These are phyloP conservation scores for Monosporozyma aerobia DNA, from an alignment of 805 yeast genomes.

Conservation along the genomic window DNA sequence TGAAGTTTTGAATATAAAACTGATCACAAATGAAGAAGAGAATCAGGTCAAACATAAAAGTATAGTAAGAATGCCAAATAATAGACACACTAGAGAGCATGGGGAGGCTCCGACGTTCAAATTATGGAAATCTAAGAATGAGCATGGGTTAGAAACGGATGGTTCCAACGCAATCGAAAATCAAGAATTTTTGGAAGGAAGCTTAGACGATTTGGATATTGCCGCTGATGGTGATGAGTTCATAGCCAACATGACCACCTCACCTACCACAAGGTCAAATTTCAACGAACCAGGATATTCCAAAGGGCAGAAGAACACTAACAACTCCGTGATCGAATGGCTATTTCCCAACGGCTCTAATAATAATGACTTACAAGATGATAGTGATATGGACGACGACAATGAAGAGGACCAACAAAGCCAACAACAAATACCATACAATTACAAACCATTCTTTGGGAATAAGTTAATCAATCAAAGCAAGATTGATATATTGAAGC, in stretches of 20 bases:
- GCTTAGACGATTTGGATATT: not conserved
- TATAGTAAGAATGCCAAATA: not conserved
- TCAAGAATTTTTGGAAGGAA: not conserved
- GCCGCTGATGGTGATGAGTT: not conserved
- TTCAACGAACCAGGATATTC: not conserved
- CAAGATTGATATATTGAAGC: conserved; percentile 12
- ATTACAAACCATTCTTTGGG: conserved; percentile 18
- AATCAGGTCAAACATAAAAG: not conserved
- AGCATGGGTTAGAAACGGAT: not conserved
- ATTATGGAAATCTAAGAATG: not conserved
- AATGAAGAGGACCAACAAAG: not conserved
- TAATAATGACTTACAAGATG: not conserved
- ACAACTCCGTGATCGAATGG: not conserved
- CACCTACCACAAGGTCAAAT: not conserved
- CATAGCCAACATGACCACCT: not conserved
- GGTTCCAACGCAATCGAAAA: not conserved
- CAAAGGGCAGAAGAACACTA: not conserved
- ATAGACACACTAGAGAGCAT: not conserved
- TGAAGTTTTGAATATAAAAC: not conserved
- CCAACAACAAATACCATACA: conserved; percentile 7
- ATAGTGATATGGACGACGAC: not conserved
- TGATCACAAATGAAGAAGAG: not conserved
- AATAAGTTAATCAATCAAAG: conserved; percentile 18
- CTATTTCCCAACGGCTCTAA: not conserved
- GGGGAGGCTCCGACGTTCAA: not conserved